Evolutionary conservation across 2,329 filamentous ascomycete genomes (phyloP), one percentile per base, ranked within the genome.

Genomic region (Boeremia lycopersici): DNA sequence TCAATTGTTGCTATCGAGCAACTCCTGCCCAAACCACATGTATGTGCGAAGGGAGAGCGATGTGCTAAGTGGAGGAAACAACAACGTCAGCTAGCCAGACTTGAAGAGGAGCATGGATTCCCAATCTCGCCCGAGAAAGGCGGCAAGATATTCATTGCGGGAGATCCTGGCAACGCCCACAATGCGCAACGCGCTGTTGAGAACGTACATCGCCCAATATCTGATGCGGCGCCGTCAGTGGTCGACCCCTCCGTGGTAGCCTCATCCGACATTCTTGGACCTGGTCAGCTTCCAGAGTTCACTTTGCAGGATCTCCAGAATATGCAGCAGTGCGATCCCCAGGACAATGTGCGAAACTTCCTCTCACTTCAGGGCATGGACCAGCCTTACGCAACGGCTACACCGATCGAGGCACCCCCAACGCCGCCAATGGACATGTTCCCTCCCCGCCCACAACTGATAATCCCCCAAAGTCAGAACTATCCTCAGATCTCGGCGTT

Each of bases 1-100:
- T 96, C 91, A 0, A 96, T 96, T 64, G 91, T 96, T 30, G 92
- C 89, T 26, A 96, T 96, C 60, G 92, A 96, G 76, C 91, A 96
- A 74, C 79, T 95, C 48, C 83, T 96, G 49, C 92, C 92, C 5
- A 93, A 91, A 76, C 85, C 88, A 13, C 93, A 96, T 76, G 83
- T 84, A 52, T 97, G 93, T 77, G 86, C 86, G 40, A 96, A 96
- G 74, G 93, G 93, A 40, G 90, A 95, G 74, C 87, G 89, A 64
- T 96, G 93, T 75, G 81, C 85, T 43, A 96, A 92, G 73, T 96
- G 85, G 83, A 85, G 83, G 73, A 91, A 88, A 72, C 89, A 93
- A 70, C 89, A 96, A 74, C 84, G 86, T 30, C 84, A 90, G 73
- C 84, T 96, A 42, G 85, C 89, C 38, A 84, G 86, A 25, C 87